Evolutionary conservation across 2,329 filamentous ascomycete genomes (phyloP).

Genomic region (Saccharata proteae): DNA sequence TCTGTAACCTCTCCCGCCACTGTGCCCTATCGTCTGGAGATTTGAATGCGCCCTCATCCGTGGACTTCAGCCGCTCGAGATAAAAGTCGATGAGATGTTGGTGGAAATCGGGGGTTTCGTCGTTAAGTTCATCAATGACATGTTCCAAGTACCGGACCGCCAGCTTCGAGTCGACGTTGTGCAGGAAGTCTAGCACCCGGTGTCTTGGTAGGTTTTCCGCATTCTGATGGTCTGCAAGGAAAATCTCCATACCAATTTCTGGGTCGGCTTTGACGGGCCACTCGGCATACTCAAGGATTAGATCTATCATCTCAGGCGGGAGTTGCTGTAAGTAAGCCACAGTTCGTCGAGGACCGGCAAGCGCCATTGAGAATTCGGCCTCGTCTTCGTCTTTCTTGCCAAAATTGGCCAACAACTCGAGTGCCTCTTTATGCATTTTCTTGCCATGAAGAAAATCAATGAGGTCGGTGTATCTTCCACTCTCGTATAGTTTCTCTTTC

Average conservation of each 20-base stretch:
- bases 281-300: constrained; percentile 81
- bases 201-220: constrained; percentile 78
- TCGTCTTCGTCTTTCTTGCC: constrained; percentile 45
- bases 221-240: constrained; percentile 86
- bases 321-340: constrained; percentile 84
- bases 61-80: constrained; percentile 39
- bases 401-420: constrained; percentile 72
- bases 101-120: constrained; percentile 76
- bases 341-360: constrained; percentile 74
- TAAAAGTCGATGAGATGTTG: constrained; percentile 68
- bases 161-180: constrained; percentile 54
- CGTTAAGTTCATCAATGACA: constrained; percentile 75
- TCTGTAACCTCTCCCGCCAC: constrained; percentile 55
- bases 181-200: constrained; percentile 62
- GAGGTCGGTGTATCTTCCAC: constrained; percentile 78
- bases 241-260: constrained; percentile 78
- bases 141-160: constrained; percentile 82
- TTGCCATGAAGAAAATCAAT: constrained; percentile 98
- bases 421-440: constrained; percentile 74
- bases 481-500: constrained; percentile 81
- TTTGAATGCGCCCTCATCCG: constrained; percentile 14
- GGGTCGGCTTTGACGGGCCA: constrained; percentile 72
- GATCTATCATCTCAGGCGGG: constrained; percentile 73
- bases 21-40: constrained; percentile 25
- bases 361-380: constrained; percentile 34